phyloP scores from a whole-genome alignment of 495 filamentous ascomycete genomes.

The Amniculicola lignicola region DNA sequence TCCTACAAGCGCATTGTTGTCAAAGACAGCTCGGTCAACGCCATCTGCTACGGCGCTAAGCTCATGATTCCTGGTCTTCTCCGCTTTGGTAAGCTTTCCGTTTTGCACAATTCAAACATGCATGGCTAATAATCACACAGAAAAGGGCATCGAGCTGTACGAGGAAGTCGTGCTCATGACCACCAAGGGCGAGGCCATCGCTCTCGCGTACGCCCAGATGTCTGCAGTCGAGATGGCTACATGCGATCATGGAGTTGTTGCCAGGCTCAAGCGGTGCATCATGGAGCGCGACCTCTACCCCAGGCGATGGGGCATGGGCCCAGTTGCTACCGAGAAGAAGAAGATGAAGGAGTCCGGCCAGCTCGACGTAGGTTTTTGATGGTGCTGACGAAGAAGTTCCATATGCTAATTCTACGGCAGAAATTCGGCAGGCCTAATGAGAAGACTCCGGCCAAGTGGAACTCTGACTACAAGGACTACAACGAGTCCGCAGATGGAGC shows the following conservation, averaged over 20 bases:
- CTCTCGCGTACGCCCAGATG: conserved; percentile 93
- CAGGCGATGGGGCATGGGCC: conserved; percentile 89
- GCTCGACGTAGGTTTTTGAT: conserved; percentile 66
- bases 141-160: conserved; percentile 79
- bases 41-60: conserved; percentile 96
- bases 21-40: conserved; percentile 94
- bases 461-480: conserved; percentile 83
- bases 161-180: conserved; percentile 97
- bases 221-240: conserved; percentile 85
- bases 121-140: conserved; percentile 43
- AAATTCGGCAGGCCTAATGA: conserved; percentile 94
- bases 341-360: conserved; percentile 97
- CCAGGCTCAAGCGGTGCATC: conserved; percentile 96
- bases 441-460: conserved; percentile 88
- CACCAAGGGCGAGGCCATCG: conserved; percentile 97
- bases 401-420: conserved; percentile 37
- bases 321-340: conserved; percentile 91
- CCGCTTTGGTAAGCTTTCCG: conserved; percentile 67
- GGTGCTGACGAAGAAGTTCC: conserved; percentile 19
- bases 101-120: not conserved
- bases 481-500: conserved; percentile 44
- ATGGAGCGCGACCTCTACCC: conserved; percentile 99
- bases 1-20: conserved; percentile 94
- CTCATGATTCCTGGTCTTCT: conserved; percentile 95
- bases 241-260: conserved; percentile 93